Base-by-base conservation (phyloP, 495 filamentous ascomycete species). In the Poronia punctata region DNA sequence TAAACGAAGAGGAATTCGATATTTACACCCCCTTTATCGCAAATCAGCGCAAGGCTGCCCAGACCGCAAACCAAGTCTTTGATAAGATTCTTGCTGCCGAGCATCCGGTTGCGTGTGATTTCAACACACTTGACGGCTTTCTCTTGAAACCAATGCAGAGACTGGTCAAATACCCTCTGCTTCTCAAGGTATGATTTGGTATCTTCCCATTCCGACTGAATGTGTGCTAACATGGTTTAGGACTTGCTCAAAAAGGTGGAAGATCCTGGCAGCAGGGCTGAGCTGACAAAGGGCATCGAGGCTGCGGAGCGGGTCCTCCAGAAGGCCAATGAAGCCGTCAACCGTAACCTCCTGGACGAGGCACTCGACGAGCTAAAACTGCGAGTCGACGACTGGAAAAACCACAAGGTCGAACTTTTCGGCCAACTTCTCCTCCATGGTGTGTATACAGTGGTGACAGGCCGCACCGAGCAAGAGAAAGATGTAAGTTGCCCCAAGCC, bases 301-400 rank as follows among this genome's bases (percentile, higher is more conserved):
- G 80, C 83, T 18, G 84, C 89, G 29, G 79, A 83, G 30, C 72
- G 79, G 29, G 80, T 88, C 1, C 70, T 98, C 10, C 75, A 82
- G 45, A 78, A 80, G 43, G 89, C 92, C 3, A 95, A 96, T 50
- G 80, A 88, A 37, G 92, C 88, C 12, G 84, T 98, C 28, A 80
- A 89, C 52, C 83, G 84, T 35, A 86, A 94, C 54, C 78, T 95
- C 36, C 70, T 92, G 37, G 66, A 75, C 27, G 79, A 84, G 41
- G 88, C 89, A 7, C 68, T 95, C 14, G 74, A 79, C 36, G 93
- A 97, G 33, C 69, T 98, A 11, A 77, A 79, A 39, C 62, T 67
- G 25, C 74, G 88, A n/a, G 92, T 98, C 1, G 92, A 97, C 53
- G 92, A 98, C 59, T 98, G 92, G 92, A 97, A 96, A 58, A 80